Evolutionary conservation across 768 basidiomycete species (phyloP).

Genomic region (Rhizopogon roseolus): DNA sequence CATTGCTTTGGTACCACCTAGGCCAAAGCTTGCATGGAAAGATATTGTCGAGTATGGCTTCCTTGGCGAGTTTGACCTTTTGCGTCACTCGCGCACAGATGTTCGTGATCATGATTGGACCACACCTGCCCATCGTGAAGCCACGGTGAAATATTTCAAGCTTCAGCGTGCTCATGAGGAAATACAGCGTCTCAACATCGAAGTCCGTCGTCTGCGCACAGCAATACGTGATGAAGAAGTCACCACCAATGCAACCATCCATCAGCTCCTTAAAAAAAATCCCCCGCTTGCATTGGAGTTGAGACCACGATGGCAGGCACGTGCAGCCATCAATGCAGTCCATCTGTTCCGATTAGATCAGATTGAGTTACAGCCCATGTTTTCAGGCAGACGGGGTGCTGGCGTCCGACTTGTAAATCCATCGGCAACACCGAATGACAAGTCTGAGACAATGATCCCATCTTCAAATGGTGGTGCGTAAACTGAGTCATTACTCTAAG

Average conservation of each 20-base stretch:
- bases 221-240: slow-evolving; percentile 15
- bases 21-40: slow-evolving; percentile 8
- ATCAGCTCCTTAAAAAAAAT: not conserved
- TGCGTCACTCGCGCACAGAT: slow-evolving; percentile 5
- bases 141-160: slow-evolving; percentile 19
- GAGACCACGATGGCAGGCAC: not conserved
- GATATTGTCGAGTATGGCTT: slow-evolving; percentile 11
- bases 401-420: not conserved
- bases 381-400: not conserved
- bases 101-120: slow-evolving; percentile 5
- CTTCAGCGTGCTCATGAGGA: slow-evolving; percentile 23
- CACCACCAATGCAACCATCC: not conserved
- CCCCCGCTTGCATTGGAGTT: slow-evolving; percentile 1
- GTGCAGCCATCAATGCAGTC: not conserved
- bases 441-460: too few relatives aligned
- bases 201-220: slow-evolving; percentile 14
- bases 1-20: slow-evolving; percentile 11
- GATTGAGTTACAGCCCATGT: too few relatives aligned
- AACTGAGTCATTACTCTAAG: not conserved
- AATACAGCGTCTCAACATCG: slow-evolving; percentile 20
- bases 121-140: slow-evolving; percentile 8
- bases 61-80: slow-evolving; percentile 12
- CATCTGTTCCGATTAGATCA: slow-evolving; percentile 4
- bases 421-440: too few relatives aligned
- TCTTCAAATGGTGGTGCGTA: not conserved